phyloP scores from a whole-genome alignment of 177 flowering plant genomes.

The Telopea speciosissima region DNA sequence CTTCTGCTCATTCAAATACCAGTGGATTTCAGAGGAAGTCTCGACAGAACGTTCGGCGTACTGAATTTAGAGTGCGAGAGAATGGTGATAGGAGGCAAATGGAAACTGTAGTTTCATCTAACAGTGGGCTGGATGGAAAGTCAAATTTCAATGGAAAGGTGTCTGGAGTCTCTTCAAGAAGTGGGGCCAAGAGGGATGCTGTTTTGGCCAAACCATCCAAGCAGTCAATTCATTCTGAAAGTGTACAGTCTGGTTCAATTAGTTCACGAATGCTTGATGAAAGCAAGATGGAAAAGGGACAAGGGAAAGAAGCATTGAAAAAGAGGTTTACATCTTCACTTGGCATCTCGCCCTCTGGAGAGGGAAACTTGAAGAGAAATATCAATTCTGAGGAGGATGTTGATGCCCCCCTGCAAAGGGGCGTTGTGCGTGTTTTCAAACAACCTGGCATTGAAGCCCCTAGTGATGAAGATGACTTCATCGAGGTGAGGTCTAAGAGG shows the following conservation, averaged over 20 bases:
- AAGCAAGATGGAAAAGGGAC: constrained; percentile 32
- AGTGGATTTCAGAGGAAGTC: constrained; percentile 56
- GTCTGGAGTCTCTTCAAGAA: constrained; percentile 26
- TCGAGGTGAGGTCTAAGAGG: constrained; percentile 94
- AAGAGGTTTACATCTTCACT: constrained; percentile 23
- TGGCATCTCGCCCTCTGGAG: constrained; percentile 30
- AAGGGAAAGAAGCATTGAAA: constrained; percentile 29
- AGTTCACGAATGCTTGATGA: constrained; percentile 30
- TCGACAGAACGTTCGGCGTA: constrained; percentile 43
- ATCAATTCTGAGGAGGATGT: constrained; percentile 51
- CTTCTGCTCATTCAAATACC: constrained; percentile 30
- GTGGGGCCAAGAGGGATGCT: constrained; percentile 36
- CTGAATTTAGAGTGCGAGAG: constrained; percentile 58
- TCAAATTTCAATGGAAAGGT: constrained; percentile 33
- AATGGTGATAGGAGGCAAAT: constrained; percentile 49
- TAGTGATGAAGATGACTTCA: constrained; percentile 98
- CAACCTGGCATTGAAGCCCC: constrained; percentile 95
- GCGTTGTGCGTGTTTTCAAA: constrained; percentile 78
- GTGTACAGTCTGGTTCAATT: constrained; percentile 19
- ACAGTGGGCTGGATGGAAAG: constrained; percentile 34
- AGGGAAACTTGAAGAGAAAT: constrained; percentile 42
- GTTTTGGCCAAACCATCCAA: constrained; percentile 30
- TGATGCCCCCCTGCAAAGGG: constrained; percentile 87
- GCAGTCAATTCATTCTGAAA: constrained; percentile 35
- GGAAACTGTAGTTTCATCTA: constrained; percentile 26